phyloP scores from a whole-genome alignment of 208 protist species.

The Leishmania mexicana region DNA sequence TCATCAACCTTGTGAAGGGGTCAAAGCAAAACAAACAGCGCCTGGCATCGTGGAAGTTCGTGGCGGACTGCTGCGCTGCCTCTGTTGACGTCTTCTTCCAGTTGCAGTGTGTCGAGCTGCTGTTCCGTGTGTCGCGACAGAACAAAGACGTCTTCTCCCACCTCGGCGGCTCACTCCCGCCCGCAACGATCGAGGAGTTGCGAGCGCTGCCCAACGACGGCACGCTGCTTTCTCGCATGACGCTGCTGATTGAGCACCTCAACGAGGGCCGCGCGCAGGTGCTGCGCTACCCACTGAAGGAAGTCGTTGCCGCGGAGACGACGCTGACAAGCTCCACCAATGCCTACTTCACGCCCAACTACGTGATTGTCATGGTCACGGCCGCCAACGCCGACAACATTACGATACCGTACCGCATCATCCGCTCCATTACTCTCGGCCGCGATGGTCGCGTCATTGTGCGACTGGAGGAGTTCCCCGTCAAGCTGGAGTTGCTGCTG shows the following conservation, averaged over 20 bases:
- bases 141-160: constrained; percentile 59
- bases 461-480: constrained; percentile 81
- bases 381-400: constrained; percentile 83
- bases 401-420: constrained; percentile 82
- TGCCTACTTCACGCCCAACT: constrained; percentile 84
- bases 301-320: constrained; percentile 71
- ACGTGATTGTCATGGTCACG: constrained; percentile 82
- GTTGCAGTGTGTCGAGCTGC: constrained; percentile 90
- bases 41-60: constrained; percentile 72
- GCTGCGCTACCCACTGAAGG: constrained; percentile 63
- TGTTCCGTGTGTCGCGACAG: constrained; percentile 85
- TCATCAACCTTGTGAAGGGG: constrained; percentile 91
- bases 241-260: constrained; percentile 63
- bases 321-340: constrained; percentile 60
- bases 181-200: constrained; percentile 49
- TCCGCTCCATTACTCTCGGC: constrained; percentile 82
- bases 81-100: constrained; percentile 92
- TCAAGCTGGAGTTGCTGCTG: constrained; percentile 81
- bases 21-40: constrained; percentile 89
- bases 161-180: constrained; percentile 37
- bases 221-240: constrained; percentile 76
- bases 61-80: constrained; percentile 65
- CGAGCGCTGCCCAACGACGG: constrained; percentile 69
- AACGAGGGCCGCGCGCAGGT: constrained; percentile 66
- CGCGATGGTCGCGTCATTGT: constrained; percentile 81